Conservation (phyloP, 495 filamentous ascomycete genomes). For the Trichoderma parareesei region DNA sequence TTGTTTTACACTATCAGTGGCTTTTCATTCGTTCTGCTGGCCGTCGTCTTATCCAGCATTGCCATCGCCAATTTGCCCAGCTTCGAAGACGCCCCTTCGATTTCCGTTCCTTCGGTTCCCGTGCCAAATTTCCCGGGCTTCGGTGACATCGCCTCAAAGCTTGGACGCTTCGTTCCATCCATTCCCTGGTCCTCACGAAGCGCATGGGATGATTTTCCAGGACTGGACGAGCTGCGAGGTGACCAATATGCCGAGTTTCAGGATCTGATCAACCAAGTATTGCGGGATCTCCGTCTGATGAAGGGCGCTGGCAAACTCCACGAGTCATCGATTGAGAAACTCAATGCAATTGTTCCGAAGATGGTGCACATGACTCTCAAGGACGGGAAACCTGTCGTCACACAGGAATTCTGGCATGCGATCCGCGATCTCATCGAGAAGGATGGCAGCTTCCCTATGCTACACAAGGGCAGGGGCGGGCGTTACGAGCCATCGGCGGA, state of each 20-base stretch:
- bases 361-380: conserved; percentile 30
- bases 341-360: conserved; percentile 26
- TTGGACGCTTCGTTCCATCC: neutral
- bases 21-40: neutral
- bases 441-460: conserved; percentile 26
- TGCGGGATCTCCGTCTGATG: conserved; percentile 10
- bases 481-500: conserved; percentile 21
- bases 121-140: neutral
- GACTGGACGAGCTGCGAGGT: neutral
- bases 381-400: conserved; percentile 34
- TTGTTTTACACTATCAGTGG: neutral
- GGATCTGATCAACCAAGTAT: conserved; percentile 17
- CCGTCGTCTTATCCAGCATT: neutral
- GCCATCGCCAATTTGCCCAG: conserved; percentile 1
- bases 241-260: conserved; percentile 14
- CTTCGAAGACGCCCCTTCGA: neutral
- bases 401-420: conserved; percentile 49
- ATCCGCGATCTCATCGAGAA: conserved; percentile 27
- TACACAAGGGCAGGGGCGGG: conserved; percentile 19
- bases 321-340: conserved; percentile 19
- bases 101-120: neutral
- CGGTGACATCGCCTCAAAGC: neutral
- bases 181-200: conserved; percentile 1
- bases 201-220: conserved; percentile 1
- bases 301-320: conserved; percentile 14